Conservation (phyloP, 2,329 filamentous ascomycete genomes). For the Colletotrichum zoysiae region DNA sequence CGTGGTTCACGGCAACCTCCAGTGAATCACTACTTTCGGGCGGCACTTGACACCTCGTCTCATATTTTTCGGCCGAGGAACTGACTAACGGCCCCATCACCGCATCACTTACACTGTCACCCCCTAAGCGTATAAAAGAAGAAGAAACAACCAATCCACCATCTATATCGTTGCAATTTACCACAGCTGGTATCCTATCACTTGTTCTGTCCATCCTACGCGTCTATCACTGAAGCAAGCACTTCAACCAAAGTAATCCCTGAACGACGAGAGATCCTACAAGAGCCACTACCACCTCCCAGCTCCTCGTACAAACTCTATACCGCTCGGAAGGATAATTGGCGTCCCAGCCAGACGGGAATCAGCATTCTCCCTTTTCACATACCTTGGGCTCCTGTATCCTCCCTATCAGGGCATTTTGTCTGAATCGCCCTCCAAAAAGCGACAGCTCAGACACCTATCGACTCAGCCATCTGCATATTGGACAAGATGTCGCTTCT, state of each 20-base stretch:
- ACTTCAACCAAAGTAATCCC: no score
- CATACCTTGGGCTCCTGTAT: background rate
- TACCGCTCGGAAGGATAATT: background rate
- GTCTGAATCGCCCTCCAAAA: background rate
- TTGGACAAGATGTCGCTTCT: constrained; percentile 37
- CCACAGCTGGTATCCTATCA: background rate
- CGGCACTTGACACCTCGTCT: background rate
- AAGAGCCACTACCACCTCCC: background rate
- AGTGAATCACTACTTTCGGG: background rate
- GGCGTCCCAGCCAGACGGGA: background rate
- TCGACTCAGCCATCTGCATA: background rate
- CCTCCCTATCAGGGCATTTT: background rate
- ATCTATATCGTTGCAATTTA: background rate
- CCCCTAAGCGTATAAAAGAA: background rate
- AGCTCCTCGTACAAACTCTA: background rate
- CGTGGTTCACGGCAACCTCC: background rate
- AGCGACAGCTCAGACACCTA: background rate
- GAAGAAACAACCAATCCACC: no score
- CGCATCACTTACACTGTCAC: background rate
- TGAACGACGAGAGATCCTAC: background rate
- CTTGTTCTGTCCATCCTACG: background rate
- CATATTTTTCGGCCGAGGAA: background rate
- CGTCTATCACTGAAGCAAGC: background rate
- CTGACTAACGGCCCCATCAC: background rate
- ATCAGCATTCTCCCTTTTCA: background rate